Base-by-base conservation (phyloP, 805 yeast genomes). In the Metschnikowia peoriensis region DNA sequence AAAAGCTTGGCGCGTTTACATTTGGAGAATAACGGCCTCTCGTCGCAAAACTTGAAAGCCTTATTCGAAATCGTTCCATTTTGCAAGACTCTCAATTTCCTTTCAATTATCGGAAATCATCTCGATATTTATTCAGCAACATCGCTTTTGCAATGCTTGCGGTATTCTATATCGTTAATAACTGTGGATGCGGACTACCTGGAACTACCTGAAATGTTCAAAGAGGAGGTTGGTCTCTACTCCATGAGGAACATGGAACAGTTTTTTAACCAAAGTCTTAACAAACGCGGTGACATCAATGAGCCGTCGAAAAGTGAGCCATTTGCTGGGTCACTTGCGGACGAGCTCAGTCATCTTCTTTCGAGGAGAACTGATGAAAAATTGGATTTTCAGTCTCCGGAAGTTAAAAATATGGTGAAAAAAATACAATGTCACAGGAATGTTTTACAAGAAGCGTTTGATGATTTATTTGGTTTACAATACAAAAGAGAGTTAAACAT, bases 191-290 rank as follows among this genome's bases (percentile, higher is more conserved):
- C 88, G 47, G 92, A 88, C 60, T 77, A 77, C 52, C 84, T 77
- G 17, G 68, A 75, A 17, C 76, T 88, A 58, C 85, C 92, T 11
- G 81, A 79, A 49, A 73, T 78, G 46, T 77, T 86, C 57, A 83
- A 81, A 61, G 88, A 90, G 41, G 80, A 84, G 61, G 80, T 91
- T 53, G 94, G 96, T 1, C 77, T 88, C 42, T 84, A 87, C 60
- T 81, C 94, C 45, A 85, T 92, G 85, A 80, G 86, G 61, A 92
- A 92, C 66, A 85, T 91, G 86, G 90, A 86, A 66, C 60, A 71
- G 22, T 74, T 78, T 48, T 69, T 85, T 50, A 63, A 34, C 72
- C 70, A 47, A 66, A 44, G 29, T 29, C n/a, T 39, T 7, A 69
- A 43, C 72, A 78, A 50, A 71, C 69, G 42, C 66, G 71, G 66